Base-by-base conservation (phyloP, 495 filamentous ascomycete genomes). In the Aspergillus wentii region DNA sequence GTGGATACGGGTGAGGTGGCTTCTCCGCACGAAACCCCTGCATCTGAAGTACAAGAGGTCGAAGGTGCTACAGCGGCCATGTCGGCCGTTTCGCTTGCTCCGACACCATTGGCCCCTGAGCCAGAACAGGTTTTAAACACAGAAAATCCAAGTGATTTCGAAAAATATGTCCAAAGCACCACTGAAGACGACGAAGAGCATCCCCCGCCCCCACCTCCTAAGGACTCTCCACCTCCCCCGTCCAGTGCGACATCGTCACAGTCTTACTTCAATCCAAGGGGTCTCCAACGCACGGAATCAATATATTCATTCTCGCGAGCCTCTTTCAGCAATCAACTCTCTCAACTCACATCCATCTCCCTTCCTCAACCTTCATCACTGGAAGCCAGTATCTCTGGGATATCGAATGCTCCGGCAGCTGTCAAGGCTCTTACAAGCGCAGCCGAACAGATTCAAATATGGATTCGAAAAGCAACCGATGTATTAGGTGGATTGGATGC, bases 291-390 rank as follows among this genome's bases (percentile, higher is more conserved):
- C n/a, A 67, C 86, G 4, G 79, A 82, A 13, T 94, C 88, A 4
- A 82, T 94, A 17, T 94, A 88, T 57, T 92, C 91, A 0, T 75
- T 98, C 43, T 92, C 88, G 4, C 81, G 89, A 21, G 82, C 80
- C 26, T 92, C 89, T 0, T 95, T 98, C 52, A 83, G 86, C 17
- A 89, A 86, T 44, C 92, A 98, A 57, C 76, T 96, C 17, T 83
- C 85, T 13, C 85, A 91, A 46, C 69, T 95, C 20, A 94, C 87
- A 1, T 87, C 87, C 26, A 78, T 96, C 27, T 75, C 83, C 39
- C 75, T 96, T 0, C 92, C 92, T 0, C 77, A 92, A 49, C 83
- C 90, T n/a, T 71, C 78, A 11, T 79, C 81, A 9, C 69, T 98
- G 10, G 85, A 85, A 14, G 82, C 78, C 19, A 88, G 80, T 50